Evolutionary conservation across 345 rosid genomes (phyloP), one percentile per base, ranked within the genome.

Genomic region (Gossypium turneri): DNA sequence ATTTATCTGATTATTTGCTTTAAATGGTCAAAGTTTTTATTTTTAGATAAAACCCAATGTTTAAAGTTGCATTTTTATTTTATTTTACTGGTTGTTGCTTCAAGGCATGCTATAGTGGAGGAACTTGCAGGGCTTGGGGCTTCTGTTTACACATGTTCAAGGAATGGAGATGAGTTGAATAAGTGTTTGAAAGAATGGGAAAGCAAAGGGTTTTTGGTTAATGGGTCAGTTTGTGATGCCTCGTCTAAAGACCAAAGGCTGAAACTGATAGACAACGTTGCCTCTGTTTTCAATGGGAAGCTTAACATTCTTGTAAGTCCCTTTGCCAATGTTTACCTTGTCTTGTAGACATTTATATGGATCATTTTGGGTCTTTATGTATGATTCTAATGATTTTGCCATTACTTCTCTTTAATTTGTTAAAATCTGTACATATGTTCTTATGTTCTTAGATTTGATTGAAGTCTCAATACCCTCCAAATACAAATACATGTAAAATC

Each of bases 71-170:
- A 9, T 19, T 38, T 55, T 41, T 72, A 5, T 34, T 1, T 27
- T 5, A 1, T 10, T 9, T 24, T 7, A 1, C 3, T 17, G 1
- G 25, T 45, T n/a, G 55, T 69, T 65, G 3, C 15, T 47, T 62
- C 3, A 19, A 22, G 95, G 73, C 70, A 77, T 70, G 91, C 93
- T 16, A 81, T 83, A 25, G 91, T 90, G 41, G 91, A 84, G 70
- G 93, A 90, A 64, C 81, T 90, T 2, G 90, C 90, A 1, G 84
- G 77, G 19, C 79, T 90, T 16, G 95, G 91, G 13, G 89, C 93
- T 0, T 73, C 24, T 10, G 85, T 90, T 19, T 84, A 88, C 75
- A 85, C 86, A 1, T 90, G 90, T 76, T 84, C 89, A 16, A 79
- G 90, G 52, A 84, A 84, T 73, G 85, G 85, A 75, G 72, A 51